phyloP scores from a whole-genome alignment of 306 rosid genomes.

The Purshia tridentata region DNA sequence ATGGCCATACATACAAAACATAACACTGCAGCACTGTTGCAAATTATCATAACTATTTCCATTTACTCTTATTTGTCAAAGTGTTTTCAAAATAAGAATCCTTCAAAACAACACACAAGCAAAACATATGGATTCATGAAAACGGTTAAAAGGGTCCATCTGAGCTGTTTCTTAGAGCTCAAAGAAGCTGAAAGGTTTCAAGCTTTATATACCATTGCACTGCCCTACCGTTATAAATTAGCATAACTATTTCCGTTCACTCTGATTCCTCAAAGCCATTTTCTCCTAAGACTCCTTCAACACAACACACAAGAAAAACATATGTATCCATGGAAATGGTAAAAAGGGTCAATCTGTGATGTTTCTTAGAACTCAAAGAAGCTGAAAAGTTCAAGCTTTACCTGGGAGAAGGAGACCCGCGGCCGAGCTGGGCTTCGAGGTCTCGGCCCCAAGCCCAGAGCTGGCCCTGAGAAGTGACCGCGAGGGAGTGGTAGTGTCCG shows the following conservation, averaged over 20 bases:
- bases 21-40: neutral
- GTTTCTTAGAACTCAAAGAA: neutral
- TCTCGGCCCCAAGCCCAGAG: constrained; percentile 96
- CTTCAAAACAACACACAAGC: neutral
- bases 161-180: neutral
- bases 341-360: neutral
- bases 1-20: neutral
- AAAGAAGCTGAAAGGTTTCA: neutral
- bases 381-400: constrained; percentile 11
- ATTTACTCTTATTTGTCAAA: neutral
- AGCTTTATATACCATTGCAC: constrained; percentile 19
- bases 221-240: neutral
- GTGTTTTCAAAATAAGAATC: no score
- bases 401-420: constrained; percentile 58
- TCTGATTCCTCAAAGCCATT: neutral
- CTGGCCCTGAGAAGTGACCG: constrained; percentile 52
- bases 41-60: neutral
- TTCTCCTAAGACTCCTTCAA: neutral
- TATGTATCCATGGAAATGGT: neutral
- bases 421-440: constrained; percentile 83
- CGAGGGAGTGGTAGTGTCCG: constrained; percentile 91
- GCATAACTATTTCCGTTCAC: neutral
- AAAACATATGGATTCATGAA: neutral
- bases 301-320: neutral
- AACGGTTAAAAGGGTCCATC: neutral